Percentiles rank a stretch among this genome's conserved stretches.
These are phyloP conservation scores for Basidiobolus heterosporus DNA, from an alignment of 371 early-diverging fungal species.

Conservation along the genomic window DNA sequence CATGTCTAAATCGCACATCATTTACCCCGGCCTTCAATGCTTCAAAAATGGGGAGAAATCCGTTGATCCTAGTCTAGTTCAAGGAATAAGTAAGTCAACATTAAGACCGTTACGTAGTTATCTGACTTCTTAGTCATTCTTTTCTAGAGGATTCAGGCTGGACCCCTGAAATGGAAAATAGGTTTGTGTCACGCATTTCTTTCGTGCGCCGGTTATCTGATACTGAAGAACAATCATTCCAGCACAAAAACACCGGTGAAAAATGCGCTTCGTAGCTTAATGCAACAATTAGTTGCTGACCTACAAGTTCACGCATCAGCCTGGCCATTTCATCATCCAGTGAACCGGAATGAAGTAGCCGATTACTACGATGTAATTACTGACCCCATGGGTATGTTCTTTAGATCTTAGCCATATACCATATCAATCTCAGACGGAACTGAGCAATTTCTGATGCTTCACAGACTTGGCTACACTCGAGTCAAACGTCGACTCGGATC, in stretches of 20 bases:
- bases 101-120: slow-evolving; percentile 1
- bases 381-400: slow-evolving; percentile 84
- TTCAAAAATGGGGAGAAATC: slow-evolving; percentile 37
- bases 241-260: slow-evolving; percentile 36
- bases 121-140: not conserved
- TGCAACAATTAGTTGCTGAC: slow-evolving; percentile 58
- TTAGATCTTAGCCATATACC: not conserved
- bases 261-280: slow-evolving; percentile 37
- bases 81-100: slow-evolving; percentile 48
- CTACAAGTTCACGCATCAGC: slow-evolving; percentile 61
- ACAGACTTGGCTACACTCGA: slow-evolving; percentile 66
- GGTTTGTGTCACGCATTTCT: slow-evolving; percentile 5
- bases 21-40: slow-evolving; percentile 57
- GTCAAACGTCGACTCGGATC: slow-evolving; percentile 49
- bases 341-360: slow-evolving; percentile 77
- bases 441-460: not conserved
- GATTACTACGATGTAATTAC: slow-evolving; percentile 95
- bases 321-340: slow-evolving; percentile 98
- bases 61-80: slow-evolving; percentile 38
- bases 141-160: slow-evolving; percentile 71
- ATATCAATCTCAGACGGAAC: too few relatives aligned
- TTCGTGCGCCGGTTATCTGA: slow-evolving; percentile 1
- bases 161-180: slow-evolving; percentile 68
- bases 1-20: slow-evolving; percentile 49
- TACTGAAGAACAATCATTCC: slow-evolving; percentile 8